Conservation (phyloP, 2,329 filamentous ascomycete genomes). For the Trichoderma koningiopsis region DNA sequence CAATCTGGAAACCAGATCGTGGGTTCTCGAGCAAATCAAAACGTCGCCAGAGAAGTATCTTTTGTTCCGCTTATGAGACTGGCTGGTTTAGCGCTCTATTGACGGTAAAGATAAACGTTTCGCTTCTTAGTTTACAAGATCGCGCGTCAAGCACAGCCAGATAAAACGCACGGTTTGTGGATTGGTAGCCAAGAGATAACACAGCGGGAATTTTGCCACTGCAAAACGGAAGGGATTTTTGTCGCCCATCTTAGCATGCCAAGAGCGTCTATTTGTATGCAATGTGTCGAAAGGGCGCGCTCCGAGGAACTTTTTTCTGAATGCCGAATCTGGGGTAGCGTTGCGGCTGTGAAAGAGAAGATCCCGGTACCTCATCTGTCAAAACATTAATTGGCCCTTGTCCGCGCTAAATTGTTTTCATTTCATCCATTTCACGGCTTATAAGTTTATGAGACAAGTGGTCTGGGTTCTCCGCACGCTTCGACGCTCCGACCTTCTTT, state of each 20-base stretch:
- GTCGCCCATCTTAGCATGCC: slow-evolving; percentile 12
- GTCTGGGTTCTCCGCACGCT: neutral
- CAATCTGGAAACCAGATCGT: too few species aligned
- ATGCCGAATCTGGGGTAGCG: slow-evolving; percentile 17
- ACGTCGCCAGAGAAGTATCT: too few species aligned
- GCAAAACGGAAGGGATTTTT: neutral
- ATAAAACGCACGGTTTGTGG: too few species aligned
- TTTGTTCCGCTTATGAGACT: too few species aligned
- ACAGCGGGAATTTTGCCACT: neutral
- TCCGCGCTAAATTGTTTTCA: neutral
- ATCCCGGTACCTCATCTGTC: neutral
- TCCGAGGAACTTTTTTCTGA: slow-evolving; percentile 8
- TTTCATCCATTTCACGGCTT: neutral
- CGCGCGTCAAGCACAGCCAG: too few species aligned
- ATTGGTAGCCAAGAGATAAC: too few species aligned
- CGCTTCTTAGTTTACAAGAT: too few species aligned
- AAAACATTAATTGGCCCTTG: neutral
- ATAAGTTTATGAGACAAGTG: neutral
- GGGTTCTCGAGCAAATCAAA: too few species aligned
- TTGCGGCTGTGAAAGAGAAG: neutral
- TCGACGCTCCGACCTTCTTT: neutral
- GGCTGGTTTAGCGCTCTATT: too few species aligned
- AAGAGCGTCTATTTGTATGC: neutral
- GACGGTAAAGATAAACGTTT: too few species aligned
- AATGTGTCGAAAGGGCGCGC: neutral